Base-by-base conservation (phyloP, 495 filamentous ascomycete species). In the Chaetomidium leptoderma region DNA sequence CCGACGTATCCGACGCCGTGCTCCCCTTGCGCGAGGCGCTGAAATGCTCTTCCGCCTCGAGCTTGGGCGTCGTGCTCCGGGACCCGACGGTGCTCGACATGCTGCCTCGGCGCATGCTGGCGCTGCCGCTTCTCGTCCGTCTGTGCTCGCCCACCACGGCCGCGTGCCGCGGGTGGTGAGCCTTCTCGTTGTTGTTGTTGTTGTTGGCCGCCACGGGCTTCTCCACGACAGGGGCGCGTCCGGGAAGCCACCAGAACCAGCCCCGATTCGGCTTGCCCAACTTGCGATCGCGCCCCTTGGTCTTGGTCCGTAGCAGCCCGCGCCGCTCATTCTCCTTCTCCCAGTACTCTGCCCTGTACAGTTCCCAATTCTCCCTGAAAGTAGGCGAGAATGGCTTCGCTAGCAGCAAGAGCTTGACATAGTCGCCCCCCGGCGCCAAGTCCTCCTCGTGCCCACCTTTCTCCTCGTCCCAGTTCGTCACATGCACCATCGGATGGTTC, bases 321-420 rank as follows among this genome's bases (percentile, higher is more conserved):
- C 93, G 88, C 4, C 90, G 83, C 72, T 93, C 91, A 64, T 98
- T 98, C 71, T 98, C 95, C 58, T 84, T 86, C 62, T 96, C 93
- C 93, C 93, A 98, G 67, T 95, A 98, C 57, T 96, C 91, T 27
- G 86, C 81, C 33, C 95, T 81, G 70, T 92, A 98, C 4, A 91
- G 70, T 64, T 98, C 93, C 93, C 93, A 98, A 58, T 95, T 95
- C 66, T 96, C 90, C n/a, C 93, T 83, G 67, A 98, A 97, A 52
- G 88, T 88, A 0, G 95, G 86, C 11, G 90, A 92, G 62, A 98
- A 98, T 0, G 91, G 89, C 71, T 98, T 98, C 6, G 93, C 91
- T 36, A 97, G 80, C 13, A 98, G 78, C 19, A 98, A 76, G 23
- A 98, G 81, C 66, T 93, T 95, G 33, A 98, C 83, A 65, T 91